A percentile compares a stretch with the other conserved stretches of the same genome.
Conservation (phyloP, 2,329 filamentous ascomycete genomes). For the Malbranchea cinnamomea region DNA sequence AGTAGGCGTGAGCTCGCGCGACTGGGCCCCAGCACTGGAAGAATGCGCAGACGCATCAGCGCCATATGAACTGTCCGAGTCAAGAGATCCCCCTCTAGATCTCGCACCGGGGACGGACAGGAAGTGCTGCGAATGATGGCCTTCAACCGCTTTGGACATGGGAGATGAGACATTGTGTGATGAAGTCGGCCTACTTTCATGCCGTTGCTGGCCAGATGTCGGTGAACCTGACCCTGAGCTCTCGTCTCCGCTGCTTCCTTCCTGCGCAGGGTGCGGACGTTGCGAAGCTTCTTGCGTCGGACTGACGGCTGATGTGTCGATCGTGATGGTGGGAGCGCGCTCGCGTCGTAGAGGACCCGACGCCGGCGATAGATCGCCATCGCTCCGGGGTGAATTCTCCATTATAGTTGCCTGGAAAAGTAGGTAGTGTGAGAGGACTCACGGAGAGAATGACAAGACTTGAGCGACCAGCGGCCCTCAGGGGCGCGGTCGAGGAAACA, state of each 20-base stretch:
- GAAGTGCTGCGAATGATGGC: conserved; percentile 39
- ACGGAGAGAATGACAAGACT: too few relatives aligned
- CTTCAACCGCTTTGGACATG: conserved; percentile 35
- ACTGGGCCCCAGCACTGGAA: too few relatives aligned
- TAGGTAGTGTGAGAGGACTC: too few relatives aligned
- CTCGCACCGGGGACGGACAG: conserved; percentile 48
- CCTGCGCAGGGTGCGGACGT: conserved; percentile 1
- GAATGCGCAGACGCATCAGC: conserved; percentile 38
- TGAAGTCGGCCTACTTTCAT: conserved; percentile 47
- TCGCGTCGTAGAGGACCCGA: conserved; percentile 25
- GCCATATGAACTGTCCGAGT: too few relatives aligned
- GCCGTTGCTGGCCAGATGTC: too few relatives aligned
- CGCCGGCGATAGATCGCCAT: conserved; percentile 16
- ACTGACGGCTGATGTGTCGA: conserved; percentile 39
- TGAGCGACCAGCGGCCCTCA: too few relatives aligned
- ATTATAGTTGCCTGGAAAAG: too few relatives aligned
- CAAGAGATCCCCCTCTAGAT: conserved; percentile 49
- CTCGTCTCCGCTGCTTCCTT: conserved; percentile 1
- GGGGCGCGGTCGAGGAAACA: too few relatives aligned
- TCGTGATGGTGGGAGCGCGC: conserved; percentile 40
- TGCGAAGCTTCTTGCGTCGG: neutral
- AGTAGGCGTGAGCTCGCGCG: too few relatives aligned
- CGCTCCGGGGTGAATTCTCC: conserved; percentile 11
- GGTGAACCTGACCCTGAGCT: neutral
- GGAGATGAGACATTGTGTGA: conserved; percentile 55